Evolutionary conservation across 305 asterid species (phyloP).

Genomic region (Stenogyne calaminthoides): DNA sequence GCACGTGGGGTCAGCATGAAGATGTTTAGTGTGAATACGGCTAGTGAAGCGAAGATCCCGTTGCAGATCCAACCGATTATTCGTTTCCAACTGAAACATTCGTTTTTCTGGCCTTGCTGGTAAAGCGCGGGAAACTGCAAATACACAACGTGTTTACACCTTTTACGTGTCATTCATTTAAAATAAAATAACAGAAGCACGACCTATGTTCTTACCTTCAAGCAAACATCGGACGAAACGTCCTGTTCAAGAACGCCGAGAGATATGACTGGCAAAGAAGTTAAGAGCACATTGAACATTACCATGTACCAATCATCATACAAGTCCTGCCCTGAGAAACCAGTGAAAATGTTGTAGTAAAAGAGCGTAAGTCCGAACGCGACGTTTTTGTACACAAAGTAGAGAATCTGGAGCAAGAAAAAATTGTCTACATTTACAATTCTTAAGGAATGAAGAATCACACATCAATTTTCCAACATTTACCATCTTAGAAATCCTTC

Average conservation of each 20-base stretch:
- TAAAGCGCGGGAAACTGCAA: constrained; percentile 72
- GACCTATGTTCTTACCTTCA: constrained; percentile 46
- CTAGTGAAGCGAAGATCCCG: constrained; percentile 54
- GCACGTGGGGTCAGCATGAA: constrained; percentile 45
- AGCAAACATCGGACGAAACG: constrained; percentile 75
- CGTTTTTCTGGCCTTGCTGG: constrained; percentile 69
- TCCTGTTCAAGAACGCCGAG: constrained; percentile 75
- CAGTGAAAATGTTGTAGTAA: constrained; percentile 51
- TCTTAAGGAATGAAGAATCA: not conserved
- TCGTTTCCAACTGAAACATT: constrained; percentile 65
- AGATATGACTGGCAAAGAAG: constrained; percentile 59
- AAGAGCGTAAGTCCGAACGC: constrained; percentile 58
- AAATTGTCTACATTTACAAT: not conserved
- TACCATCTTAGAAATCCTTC: constrained; percentile 83
- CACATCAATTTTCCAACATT: not conserved
- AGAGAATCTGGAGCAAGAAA: constrained; percentile 45
- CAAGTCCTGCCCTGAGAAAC: constrained; percentile 54
- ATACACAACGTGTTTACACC: not conserved
- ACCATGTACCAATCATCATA: constrained; percentile 66
- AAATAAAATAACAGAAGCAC: not conserved
- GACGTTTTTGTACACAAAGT: constrained; percentile 58
- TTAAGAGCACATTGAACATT: constrained; percentile 57
- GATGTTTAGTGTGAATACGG: constrained; percentile 53
- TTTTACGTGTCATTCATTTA: not conserved
- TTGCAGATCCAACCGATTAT: constrained; percentile 77